Base-by-base conservation (phyloP, 305 asterid genomes). In the Fraxinus xanthoxyloides region DNA sequence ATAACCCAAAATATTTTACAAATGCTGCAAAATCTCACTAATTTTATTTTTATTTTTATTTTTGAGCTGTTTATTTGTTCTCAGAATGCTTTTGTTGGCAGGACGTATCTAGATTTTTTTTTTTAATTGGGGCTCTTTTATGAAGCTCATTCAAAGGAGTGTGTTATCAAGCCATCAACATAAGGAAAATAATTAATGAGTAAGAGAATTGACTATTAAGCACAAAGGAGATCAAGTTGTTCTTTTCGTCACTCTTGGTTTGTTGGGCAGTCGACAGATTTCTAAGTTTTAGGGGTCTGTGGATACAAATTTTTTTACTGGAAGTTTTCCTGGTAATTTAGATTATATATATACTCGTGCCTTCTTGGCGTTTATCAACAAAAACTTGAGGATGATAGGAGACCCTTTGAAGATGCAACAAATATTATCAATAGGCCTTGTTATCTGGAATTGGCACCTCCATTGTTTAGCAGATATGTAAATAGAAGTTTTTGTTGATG, bases 131-230 rank as follows among this genome's bases (percentile, higher is more conserved):
- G 30, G 75, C 21, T 69, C 75, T 69, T 69, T 69, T 69, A 30
- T 15, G 75, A 30, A 69, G 69, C 56, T 78, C 46, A 74, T 35
- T 78, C 46, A 73, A 79, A 17, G 77, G 59, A 79, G 79, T 36
- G 79, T 36, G 75, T 35, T n/a, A n/a, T 70, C 36, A 21, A 40
- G 0, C n/a, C 48, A 38, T 75, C 78, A 75, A 36, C 77, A 56
- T 40, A 36, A 21, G 46, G 8, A 31, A 23, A 65, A 61, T 1
- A 36, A 78, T 35, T 56, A 72, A 38, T 40, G 13, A n/a, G 28
- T 77, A 23, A 54, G 79, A 43, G 31, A 36, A 28, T 17, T 38
- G 61, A 46, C 35, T 70, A 72, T 72, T 24, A 79, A 65, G 82
- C 84, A 51, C 54, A 40, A 65, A 70, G 38, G 59, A 67, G 40